A percentile compares a stretch with the other conserved stretches of the same genome.
Evolutionary conservation across 305 asterid genomes (phyloP).

Genomic region (Salvia sclarea): DNA sequence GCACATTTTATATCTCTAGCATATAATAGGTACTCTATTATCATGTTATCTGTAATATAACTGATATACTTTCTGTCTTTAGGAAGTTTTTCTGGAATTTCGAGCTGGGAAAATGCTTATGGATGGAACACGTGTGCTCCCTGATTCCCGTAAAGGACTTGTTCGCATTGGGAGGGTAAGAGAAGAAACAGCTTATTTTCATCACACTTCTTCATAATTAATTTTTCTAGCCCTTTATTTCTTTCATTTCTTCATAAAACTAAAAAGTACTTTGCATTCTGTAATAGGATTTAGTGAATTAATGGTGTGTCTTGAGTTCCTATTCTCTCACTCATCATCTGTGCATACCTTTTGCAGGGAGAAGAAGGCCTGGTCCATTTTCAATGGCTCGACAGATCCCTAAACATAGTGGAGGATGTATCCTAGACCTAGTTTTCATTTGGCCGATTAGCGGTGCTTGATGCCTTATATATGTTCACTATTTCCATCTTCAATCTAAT

Average conservation of each 20-base stretch:
- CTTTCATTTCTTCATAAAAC: neutral
- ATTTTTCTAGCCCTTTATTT: neutral
- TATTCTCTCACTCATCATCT: slow-evolving; percentile 15
- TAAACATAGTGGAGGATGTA: slow-evolving; percentile 78
- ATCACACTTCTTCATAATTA: slow-evolving; percentile 2
- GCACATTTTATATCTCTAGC: neutral
- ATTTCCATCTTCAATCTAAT: slow-evolving; percentile 17
- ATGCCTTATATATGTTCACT: slow-evolving; percentile 13
- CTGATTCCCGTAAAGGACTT: slow-evolving; percentile 96
- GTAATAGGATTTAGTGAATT: neutral
- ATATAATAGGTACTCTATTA: neutral
- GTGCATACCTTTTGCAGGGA: slow-evolving; percentile 51
- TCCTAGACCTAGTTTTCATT: slow-evolving; percentile 44
- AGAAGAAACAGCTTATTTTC: neutral
- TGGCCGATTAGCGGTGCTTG: slow-evolving; percentile 23
- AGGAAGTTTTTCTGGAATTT: slow-evolving; percentile 80
- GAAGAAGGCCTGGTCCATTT: slow-evolving; percentile 89
- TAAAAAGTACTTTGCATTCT: neutral
- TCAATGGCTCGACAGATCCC: slow-evolving; percentile 87
- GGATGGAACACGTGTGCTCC: slow-evolving; percentile 76
- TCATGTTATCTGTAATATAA: slow-evolving; percentile 13
- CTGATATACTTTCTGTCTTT: slow-evolving; percentile 25
- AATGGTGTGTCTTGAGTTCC: neutral
- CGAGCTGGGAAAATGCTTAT: slow-evolving; percentile 93
- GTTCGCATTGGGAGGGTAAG: slow-evolving; percentile 92